Evolutionary conservation across 176 grass and related monocot genomes (phyloP), one percentile per base, ranked within the genome.

Genomic region (Musa troglodytarum): DNA sequence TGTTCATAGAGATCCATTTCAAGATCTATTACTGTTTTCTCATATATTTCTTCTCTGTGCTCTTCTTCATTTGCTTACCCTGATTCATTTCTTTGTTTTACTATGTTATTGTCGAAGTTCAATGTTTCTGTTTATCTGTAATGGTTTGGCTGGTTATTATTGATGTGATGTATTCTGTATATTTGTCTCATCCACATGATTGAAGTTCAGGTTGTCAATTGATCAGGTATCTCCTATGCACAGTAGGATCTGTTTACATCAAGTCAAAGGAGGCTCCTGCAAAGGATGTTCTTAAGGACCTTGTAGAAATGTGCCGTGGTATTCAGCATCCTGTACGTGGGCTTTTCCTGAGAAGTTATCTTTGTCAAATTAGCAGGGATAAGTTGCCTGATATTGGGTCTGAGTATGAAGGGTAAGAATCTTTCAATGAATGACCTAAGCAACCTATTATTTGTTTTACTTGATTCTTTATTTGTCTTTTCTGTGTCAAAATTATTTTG

Each of bases 321-420:
- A 91, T 99, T 82, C 95, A 99, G 64, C 88, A 94, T 87, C 88
- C 95, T 80, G 80, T 99, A 52, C 88, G 86, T 26, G 95, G 95
- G 66, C 95, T 99, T 89, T 99, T 99, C 80, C 84, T 99, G 68
- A 94, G 95, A 87, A 99, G 95, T 80, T 99, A 99, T 72, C 95
- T 99, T 49, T 99, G 86, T 79, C 90, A 93, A 72, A 88, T 94
- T 78, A 94, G 95, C 84, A 82, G 95, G 81, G 90, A 99, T 71
- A 99, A 99, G 71, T 78, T 94, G 61, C 90, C 88, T 83, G 90
- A 89, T 86, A 91, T 94, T 91, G 90, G 90, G 67, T 93, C 88
- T 16, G 90, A 94, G 76, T 99, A 94, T 25, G 90, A 91, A 91
- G 90, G 95, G 95, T 94, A 91, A 65, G 81, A 57, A 78, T 49